These are phyloP conservation scores for Sarcomyxa edulis DNA, from an alignment of 768 basidiomycete species.

Conservation along the genomic window DNA sequence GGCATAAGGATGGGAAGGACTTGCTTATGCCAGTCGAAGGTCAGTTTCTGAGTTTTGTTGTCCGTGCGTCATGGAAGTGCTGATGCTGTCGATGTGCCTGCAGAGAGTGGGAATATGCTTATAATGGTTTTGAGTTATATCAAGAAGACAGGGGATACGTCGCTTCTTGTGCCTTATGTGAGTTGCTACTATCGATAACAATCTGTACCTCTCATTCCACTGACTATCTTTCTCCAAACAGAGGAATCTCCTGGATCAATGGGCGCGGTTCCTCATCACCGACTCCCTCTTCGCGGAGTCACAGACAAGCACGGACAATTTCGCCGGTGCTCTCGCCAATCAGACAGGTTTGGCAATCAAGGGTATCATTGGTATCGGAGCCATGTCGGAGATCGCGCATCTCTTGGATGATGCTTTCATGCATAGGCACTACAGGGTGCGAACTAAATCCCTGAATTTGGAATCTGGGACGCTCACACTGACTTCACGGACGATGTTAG, in stretches of 20 bases:
- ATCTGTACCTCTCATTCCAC: slow-evolving; percentile 11
- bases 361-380: slow-evolving; percentile 61
- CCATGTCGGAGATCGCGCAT: slow-evolving; percentile 52
- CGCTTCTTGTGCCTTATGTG: slow-evolving; percentile 44
- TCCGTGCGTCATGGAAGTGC: no score
- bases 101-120: slow-evolving; percentile 72
- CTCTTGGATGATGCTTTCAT: slow-evolving; percentile 32
- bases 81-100: background rate
- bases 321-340: slow-evolving; percentile 46
- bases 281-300: slow-evolving; percentile 47
- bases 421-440: slow-evolving; percentile 36
- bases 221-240: slow-evolving; percentile 12
- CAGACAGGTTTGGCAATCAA: slow-evolving; percentile 72
- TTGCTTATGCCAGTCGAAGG: slow-evolving; percentile 54
- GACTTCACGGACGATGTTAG: slow-evolving; percentile 24
- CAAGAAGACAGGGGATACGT: no score
- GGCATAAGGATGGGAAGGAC: slow-evolving; percentile 43
- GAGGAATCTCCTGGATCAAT: slow-evolving; percentile 50
- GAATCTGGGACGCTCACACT: no score
- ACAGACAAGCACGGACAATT: slow-evolving; percentile 52
- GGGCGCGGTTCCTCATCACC: slow-evolving; percentile 56
- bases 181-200: background rate
- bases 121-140: slow-evolving; percentile 51
- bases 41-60: background rate
- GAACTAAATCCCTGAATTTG: slow-evolving; percentile 7